phyloP scores from a whole-genome alignment of 192 early-diverging fungal genomes.

The Funneliformis geosporum region DNA sequence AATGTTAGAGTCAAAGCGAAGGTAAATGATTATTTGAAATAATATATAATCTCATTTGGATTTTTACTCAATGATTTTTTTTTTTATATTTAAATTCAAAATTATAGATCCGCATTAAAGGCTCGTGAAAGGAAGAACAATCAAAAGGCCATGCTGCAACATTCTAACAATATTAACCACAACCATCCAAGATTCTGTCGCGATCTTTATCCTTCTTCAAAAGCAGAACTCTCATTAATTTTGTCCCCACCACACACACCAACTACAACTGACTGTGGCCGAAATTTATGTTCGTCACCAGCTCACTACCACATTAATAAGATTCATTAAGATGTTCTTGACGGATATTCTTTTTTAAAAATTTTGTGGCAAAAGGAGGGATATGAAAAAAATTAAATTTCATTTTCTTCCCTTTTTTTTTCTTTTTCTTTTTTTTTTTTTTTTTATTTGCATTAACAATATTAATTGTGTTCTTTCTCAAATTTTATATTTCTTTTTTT shows the following conservation, averaged over 20 bases:
- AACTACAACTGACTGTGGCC: not conserved
- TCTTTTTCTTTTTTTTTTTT: no score
- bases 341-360: no score
- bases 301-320: not conserved
- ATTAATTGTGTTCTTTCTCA: no score
- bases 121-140: not conserved
- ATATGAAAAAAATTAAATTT: no score
- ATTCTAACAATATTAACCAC: not conserved
- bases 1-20: slow-evolving; percentile 29
- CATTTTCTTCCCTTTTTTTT: no score
- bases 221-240: not conserved
- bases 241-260: not conserved
- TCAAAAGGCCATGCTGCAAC: not conserved
- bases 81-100: not conserved
- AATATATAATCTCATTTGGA: not conserved
- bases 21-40: not conserved
- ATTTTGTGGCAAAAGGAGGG: no score
- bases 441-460: no score
- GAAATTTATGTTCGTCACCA: not conserved
- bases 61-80: not conserved
- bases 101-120: not conserved
- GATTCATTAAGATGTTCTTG: not conserved
- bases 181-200: not conserved
- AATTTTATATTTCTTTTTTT: no score
- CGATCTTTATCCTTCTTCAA: not conserved